Conservation (phyloP, 306 rosid species). For the Astragalus glycyphyllos region DNA sequence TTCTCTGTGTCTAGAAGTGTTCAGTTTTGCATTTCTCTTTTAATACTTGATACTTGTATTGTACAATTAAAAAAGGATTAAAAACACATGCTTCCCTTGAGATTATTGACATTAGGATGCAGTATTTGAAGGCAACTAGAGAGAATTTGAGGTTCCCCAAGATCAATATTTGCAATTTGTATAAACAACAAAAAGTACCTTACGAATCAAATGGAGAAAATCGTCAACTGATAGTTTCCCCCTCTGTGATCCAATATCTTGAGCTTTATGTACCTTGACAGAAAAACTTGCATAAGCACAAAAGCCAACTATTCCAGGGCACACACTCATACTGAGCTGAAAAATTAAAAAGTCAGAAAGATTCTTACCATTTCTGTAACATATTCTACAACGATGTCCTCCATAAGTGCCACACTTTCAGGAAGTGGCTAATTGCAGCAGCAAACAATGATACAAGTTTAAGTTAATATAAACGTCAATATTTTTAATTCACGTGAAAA, state of each 20-base stretch:
- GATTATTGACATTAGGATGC: constrained; percentile 8
- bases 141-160: background rate
- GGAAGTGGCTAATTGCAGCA: constrained; percentile 76
- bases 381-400: constrained; percentile 90
- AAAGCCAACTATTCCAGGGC: constrained; percentile 31
- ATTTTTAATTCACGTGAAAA: constrained; percentile 11
- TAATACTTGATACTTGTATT: background rate
- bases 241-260: constrained; percentile 87
- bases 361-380: constrained; percentile 76
- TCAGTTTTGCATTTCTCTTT: constrained; percentile 22
- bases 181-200: constrained; percentile 52
- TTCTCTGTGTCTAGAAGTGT: background rate
- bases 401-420: constrained; percentile 88
- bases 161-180: background rate
- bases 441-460: background rate
- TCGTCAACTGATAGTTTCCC: constrained; percentile 93
- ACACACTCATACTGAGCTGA: background rate
- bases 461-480: constrained; percentile 4
- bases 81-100: constrained; percentile 12
- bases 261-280: constrained; percentile 87
- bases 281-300: constrained; percentile 7
- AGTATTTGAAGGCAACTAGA: constrained; percentile 14
- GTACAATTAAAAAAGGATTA: background rate
- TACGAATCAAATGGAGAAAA: constrained; percentile 86
- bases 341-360: background rate